A percentile compares a stretch with the other conserved stretches of the same genome.
Conservation (phyloP, 345 rosid species). For the Garcia nutans region DNA sequence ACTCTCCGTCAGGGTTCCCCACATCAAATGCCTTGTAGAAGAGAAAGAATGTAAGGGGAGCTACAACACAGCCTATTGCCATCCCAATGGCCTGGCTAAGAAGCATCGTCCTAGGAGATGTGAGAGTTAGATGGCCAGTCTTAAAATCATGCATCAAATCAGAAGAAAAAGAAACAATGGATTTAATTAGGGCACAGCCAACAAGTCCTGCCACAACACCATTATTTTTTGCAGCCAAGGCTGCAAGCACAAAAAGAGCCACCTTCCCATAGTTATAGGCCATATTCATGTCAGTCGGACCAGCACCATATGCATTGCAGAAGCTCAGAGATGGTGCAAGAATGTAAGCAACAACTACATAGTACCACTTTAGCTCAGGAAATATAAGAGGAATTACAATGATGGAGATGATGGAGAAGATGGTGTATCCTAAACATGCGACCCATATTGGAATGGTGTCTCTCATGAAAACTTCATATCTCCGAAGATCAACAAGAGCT, state of each 20-base stretch:
- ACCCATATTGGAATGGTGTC: slow-evolving; percentile 82
- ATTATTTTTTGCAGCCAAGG: slow-evolving; percentile 54
- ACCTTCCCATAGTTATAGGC: slow-evolving; percentile 92
- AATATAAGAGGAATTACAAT: slow-evolving; percentile 76
- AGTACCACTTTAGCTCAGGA: slow-evolving; percentile 89
- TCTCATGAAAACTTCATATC: slow-evolving; percentile 63
- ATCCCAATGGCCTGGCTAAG: slow-evolving; percentile 82
- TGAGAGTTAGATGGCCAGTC: slow-evolving; percentile 82
- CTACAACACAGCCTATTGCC: slow-evolving; percentile 83
- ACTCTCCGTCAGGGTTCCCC: slow-evolving; percentile 86
- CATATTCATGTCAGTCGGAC: slow-evolving; percentile 97
- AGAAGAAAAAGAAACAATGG: slow-evolving; percentile 80
- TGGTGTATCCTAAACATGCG: slow-evolving; percentile 62
- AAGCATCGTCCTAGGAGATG: slow-evolving; percentile 91
- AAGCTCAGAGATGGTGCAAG: slow-evolving; percentile 88
- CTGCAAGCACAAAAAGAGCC: slow-evolving; percentile 78
- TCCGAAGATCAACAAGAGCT: slow-evolving; percentile 34
- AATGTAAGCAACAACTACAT: slow-evolving; percentile 73
- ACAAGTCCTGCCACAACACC: slow-evolving; percentile 90
- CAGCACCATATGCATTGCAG: slow-evolving; percentile 97
- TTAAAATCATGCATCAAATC: slow-evolving; percentile 96
- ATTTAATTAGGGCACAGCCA: slow-evolving; percentile 86
- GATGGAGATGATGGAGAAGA: slow-evolving; percentile 69
- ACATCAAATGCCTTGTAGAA: slow-evolving; percentile 91
- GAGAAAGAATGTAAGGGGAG: slow-evolving; percentile 76